Evolutionary conservation across 2,329 filamentous ascomycete species (phyloP), one percentile per base, ranked within the genome.

Genomic region (Fusarium papillatum): DNA sequence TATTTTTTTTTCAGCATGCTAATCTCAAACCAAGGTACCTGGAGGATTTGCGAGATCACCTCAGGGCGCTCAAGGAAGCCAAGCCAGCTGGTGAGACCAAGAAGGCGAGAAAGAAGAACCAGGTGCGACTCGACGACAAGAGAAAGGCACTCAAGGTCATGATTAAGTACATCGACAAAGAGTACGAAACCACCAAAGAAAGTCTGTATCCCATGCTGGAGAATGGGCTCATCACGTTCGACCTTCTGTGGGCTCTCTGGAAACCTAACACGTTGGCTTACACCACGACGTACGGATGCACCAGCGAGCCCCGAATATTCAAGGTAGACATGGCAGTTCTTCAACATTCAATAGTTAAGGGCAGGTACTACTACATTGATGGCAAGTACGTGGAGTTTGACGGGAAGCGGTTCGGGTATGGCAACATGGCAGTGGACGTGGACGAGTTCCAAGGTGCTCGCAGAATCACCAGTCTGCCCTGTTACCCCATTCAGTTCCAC

Each of bases 331-430:
- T 92, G 74, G 93, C 93, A 0, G 92, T 92, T 78, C 94, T 95
- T 76, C 92, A 94, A 62, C 87, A 84, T 53, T 91, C 88, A 41
- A 91, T 96, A 78, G 89, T 94, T 80, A 92, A 92, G 75, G 94
- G 94, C 6, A 90, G 93, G 22, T 96, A 90, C 84, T 97, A 96
- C 84, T 90, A 88, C 76, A 88, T 98, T 17, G 93, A 96, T 76
- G 95, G 93, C 26, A 89, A 88, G 82, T 98, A 97, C 77, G 89
- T 98, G 31, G 95, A 98, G 80, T 98, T 95, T 72, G 95, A 98
- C 78, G 96, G 95, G 69, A 97, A 97, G 81, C 89, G 90, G 9
- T 97, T 96, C 81, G 95, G 95, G 4, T 93, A 93, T 79, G 94
- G 94, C 19, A 91, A 87, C 62, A 91, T 95, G 80, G 87, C 91